phyloP scores from a whole-genome alignment of 495 filamentous ascomycete species.

The Aeminium ludgeri region DNA sequence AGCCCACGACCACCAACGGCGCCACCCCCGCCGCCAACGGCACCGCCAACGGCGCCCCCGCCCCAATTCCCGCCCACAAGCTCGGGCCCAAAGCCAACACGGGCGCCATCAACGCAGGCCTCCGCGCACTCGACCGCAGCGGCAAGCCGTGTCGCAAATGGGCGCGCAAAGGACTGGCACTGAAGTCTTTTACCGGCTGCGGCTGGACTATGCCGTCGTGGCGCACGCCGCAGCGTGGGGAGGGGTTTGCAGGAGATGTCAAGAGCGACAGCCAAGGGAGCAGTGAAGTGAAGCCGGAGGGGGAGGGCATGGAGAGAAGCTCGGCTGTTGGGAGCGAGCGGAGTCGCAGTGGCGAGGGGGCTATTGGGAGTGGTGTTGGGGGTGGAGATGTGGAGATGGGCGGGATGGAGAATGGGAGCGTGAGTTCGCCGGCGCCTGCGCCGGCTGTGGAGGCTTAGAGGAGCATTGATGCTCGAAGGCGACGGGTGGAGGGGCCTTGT shows the following conservation, averaged over 20 bases:
- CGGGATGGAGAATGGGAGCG: constrained; percentile 9
- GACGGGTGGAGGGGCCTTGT: too few relatives aligned
- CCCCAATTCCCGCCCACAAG: constrained; percentile 39
- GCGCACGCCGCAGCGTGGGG: constrained; percentile 47
- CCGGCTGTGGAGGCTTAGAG: background rate
- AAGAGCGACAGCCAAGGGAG: constrained; percentile 41
- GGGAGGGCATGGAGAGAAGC: too few relatives aligned
- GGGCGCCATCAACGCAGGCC: constrained; percentile 90
- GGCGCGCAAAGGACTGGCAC: constrained; percentile 58
- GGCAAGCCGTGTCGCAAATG: constrained; percentile 86
- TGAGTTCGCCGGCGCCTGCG: constrained; percentile 11
- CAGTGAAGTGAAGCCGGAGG: constrained; percentile 62
- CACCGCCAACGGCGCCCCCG: background rate
- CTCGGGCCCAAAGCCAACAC: constrained; percentile 95
- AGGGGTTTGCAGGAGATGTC: constrained; percentile 25
- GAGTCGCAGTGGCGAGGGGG: constrained; percentile 40
- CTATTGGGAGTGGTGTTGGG: too few relatives aligned
- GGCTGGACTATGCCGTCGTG: constrained; percentile 72
- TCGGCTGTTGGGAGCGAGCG: constrained; percentile 55
- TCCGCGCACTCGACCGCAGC: constrained; percentile 80
- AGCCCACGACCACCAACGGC: too few relatives aligned
- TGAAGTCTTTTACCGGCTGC: constrained; percentile 89
- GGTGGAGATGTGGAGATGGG: background rate
- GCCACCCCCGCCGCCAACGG: constrained; percentile 1
- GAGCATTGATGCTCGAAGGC: too few relatives aligned